Conservation (phyloP, 2,329 filamentous ascomycete genomes). For the Penicillium sp. region DNA sequence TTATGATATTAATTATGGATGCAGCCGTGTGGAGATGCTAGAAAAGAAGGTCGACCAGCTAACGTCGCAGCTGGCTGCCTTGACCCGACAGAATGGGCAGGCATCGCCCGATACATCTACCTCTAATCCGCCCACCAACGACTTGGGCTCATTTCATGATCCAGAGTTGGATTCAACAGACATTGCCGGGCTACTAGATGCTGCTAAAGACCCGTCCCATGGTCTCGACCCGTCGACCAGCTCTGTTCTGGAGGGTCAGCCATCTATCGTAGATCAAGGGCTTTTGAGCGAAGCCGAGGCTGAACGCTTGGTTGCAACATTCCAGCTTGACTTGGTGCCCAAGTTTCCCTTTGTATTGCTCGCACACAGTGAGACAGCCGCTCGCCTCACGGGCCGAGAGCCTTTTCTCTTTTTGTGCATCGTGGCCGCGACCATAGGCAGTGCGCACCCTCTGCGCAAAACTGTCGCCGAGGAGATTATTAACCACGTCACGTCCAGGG, state of each 20-base stretch:
- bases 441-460: neutral
- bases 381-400: neutral
- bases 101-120: neutral
- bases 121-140: neutral
- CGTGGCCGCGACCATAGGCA: neutral
- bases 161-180: neutral
- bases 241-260: neutral
- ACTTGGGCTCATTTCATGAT: neutral
- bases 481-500: neutral
- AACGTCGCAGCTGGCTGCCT: neutral
- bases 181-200: neutral
- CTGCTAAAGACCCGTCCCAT: neutral
- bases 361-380: neutral
- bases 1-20: neutral
- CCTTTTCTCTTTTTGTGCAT: neutral
- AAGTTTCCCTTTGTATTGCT: neutral
- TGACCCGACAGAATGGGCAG: neutral
- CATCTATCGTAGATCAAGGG: neutral
- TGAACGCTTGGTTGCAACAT: neutral
- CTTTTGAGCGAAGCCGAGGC: neutral
- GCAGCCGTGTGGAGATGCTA: neutral
- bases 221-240: neutral
- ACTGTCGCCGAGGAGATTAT: neutral
- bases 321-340: neutral
- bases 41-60: neutral